Conservation (phyloP, 495 filamentous ascomycete genomes). For the Podospora bellae-mahoneyi region DNA sequence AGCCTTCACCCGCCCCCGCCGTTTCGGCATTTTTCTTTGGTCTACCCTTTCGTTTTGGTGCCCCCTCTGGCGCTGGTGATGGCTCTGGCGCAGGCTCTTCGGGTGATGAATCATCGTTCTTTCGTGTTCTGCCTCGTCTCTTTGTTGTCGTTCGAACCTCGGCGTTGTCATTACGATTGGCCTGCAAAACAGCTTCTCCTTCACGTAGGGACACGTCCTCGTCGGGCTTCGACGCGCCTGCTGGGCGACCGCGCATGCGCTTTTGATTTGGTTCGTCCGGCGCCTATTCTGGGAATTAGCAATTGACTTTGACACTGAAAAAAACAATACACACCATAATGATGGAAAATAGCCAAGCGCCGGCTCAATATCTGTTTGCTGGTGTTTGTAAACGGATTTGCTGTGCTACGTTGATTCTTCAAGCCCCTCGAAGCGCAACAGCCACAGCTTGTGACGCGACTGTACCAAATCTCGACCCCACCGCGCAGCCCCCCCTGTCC, state of each 20-base stretch:
- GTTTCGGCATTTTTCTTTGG: neutral
- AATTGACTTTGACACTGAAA: neutral
- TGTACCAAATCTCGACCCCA: neutral
- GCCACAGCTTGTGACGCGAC: constrained; percentile 9
- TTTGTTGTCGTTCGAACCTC: constrained; percentile 7
- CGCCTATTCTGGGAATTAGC: constrained; percentile 28
- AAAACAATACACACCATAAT: constrained; percentile 24
- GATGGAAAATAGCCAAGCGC: constrained; percentile 18
- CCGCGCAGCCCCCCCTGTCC: neutral
- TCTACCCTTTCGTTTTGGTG: neutral
- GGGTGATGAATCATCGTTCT: constrained; percentile 10
- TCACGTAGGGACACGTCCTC: constrained; percentile 35
- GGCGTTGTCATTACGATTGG: neutral
- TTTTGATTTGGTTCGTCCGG: constrained; percentile 37
- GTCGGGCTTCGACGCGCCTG: constrained; percentile 37
- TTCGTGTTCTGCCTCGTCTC: constrained; percentile 25
- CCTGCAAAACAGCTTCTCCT: neutral
- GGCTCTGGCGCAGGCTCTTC: constrained; percentile 6
- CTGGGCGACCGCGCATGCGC: constrained; percentile 41
- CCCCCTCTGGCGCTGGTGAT: neutral
- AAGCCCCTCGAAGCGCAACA: neutral
- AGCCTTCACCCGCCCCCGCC: too few relatives aligned
- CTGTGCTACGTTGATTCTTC: constrained; percentile 3
- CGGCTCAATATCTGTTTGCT: constrained; percentile 3
- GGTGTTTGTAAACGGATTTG: neutral